Evolutionary conservation across 148 eudicot species (phyloP), one percentile per base, ranked within the genome.

Genomic region (Spergularia marina): DNA sequence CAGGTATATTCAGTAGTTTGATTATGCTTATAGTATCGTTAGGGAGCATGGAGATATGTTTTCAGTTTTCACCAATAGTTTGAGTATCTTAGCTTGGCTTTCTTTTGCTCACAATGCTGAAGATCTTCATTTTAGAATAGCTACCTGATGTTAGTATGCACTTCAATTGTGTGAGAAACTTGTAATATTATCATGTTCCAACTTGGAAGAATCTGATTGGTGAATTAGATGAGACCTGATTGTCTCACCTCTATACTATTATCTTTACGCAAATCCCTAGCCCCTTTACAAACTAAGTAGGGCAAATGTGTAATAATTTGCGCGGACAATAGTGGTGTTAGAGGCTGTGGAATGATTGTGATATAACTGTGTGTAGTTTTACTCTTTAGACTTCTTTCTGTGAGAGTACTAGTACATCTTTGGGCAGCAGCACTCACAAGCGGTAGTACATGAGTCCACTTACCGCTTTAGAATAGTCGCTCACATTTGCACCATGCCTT

Each of bases 51-150:
- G 41, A 15, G 49, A 72, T 44, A 23, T 40, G 73, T 53, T 3
- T 70, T 34, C 53, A 0, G 25, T 39, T 56, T 44, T 44, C 49
- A 6, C 1, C n/a, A 39, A 49, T 17, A 23, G 11, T 52, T 49
- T 47, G 20, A 49, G 72, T 52, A 69, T 4, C 72, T 69, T 69
- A 69, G 59, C 72, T 52, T 69, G 56, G 18, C 57, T 21, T 51
- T 13, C 57, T 21, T 51, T 4, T 51, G 51, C 13, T 51, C 71
- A n/a, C 34, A 67, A 18, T 40, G 53, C 55, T 18, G 12, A 72
- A 41, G 66, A 20, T 47, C 21, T 36, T 73, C 53, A 13, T 41
- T 44, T 60, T 18, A 15, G 54, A 73, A 60, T 59, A 30, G 58
- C 57, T 49, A 30, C 20, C 23, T 52, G 36, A 16, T 68, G 54